Evolutionary conservation across 805 yeast genomes (phyloP).

Genomic region (Jamesozyma gamospora): DNA sequence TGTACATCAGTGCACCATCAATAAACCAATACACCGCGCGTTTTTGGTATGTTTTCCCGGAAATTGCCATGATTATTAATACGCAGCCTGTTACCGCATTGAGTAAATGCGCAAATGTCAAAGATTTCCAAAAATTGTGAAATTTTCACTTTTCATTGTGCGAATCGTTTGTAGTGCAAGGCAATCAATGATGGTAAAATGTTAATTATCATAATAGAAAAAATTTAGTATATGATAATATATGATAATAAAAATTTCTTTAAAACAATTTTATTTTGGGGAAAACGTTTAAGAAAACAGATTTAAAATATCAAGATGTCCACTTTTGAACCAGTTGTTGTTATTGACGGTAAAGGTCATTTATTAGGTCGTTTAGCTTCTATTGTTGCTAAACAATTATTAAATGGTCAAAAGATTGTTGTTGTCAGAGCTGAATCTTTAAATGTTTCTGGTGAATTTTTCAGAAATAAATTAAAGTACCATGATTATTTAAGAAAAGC

Average conservation of each 20-base stretch:
- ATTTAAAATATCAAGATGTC: conserved; percentile 28
- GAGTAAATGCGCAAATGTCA: too few species aligned
- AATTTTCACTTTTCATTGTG: neutral
- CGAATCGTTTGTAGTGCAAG: neutral
- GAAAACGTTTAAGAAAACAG: conserved; percentile 3
- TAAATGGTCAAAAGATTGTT: conserved; percentile 96
- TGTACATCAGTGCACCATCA: conserved; percentile 1
- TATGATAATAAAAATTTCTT: too few species aligned
- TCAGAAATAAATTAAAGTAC: conserved; percentile 99
- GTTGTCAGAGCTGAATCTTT: conserved; percentile 95
- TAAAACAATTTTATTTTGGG: too few species aligned
- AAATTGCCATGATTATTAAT: too few species aligned
- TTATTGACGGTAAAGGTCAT: conserved; percentile 99
- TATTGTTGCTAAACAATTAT: conserved; percentile 94
- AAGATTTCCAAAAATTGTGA: neutral
- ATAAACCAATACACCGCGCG: neutral
- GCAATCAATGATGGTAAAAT: neutral
- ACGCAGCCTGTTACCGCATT: too few species aligned
- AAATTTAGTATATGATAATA: too few species aligned
- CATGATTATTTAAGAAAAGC: conserved; percentile 99
- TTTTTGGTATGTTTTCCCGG: too few species aligned
- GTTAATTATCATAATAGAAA: too few species aligned
- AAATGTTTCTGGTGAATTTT: conserved; percentile 99
- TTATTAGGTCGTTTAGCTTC: conserved; percentile 99
- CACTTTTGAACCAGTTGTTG: conserved; percentile 92